These are phyloP conservation scores for Alternaria incomplexa DNA, from an alignment of 2,329 filamentous ascomycete genomes.

Conservation along the genomic window DNA sequence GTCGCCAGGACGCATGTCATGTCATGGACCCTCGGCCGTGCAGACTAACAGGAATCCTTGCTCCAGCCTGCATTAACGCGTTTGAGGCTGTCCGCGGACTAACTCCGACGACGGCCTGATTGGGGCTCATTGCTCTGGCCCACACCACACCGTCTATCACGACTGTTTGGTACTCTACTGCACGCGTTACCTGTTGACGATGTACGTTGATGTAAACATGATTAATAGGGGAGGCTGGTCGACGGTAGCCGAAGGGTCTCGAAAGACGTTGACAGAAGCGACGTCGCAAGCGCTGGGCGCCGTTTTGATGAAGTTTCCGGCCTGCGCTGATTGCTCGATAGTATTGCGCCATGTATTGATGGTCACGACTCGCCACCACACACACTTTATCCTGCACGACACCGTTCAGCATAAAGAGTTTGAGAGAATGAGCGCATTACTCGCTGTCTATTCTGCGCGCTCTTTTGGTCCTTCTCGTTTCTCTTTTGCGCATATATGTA, in stretches of 20 bases:
- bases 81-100: slow-evolving; percentile 1
- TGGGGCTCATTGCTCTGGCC: not conserved
- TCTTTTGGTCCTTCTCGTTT: not conserved
- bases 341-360: slow-evolving; percentile 13
- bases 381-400: slow-evolving; percentile 1
- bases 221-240: not conserved
- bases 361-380: slow-evolving; percentile 7
- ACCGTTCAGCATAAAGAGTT: not conserved
- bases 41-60: not conserved
- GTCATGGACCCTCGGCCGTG: slow-evolving; percentile 7
- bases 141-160: slow-evolving; percentile 8
- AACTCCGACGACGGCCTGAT: not conserved
- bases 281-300: not conserved
- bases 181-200: not conserved
- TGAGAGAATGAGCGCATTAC: slow-evolving; percentile 4
- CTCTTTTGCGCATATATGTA: not conserved
- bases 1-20: slow-evolving; percentile 1
- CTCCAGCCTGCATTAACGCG: slow-evolving; percentile 12
- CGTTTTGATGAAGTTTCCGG: not conserved
- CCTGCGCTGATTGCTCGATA: not conserved
- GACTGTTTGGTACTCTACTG: slow-evolving; percentile 15
- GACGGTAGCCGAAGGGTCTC: not conserved
- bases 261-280: not conserved
- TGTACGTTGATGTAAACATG: slow-evolving; percentile 3
- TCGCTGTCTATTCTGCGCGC: not conserved